phyloP scores from a whole-genome alignment of 257 asterid species.

The Buddleja alternifolia region DNA sequence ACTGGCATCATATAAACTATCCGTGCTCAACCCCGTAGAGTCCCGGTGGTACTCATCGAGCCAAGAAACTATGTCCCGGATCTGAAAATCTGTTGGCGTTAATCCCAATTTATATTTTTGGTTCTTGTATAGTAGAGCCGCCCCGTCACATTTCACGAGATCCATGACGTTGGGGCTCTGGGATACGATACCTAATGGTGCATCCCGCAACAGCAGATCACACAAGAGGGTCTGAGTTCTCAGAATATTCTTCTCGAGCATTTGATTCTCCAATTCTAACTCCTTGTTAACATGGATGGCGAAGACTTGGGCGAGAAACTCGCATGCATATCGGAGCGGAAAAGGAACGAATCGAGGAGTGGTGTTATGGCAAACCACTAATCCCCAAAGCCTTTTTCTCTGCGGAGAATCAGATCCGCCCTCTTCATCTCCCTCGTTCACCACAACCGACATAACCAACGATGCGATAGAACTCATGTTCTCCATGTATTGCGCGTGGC shows the following conservation, averaged over 20 bases:
- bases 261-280: slow-evolving; percentile 76
- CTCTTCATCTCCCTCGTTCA: slow-evolving; percentile 82
- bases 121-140: slow-evolving; percentile 60
- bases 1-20: slow-evolving; percentile 88
- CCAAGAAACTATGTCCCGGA: slow-evolving; percentile 84
- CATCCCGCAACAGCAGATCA: slow-evolving; percentile 87
- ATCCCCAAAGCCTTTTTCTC: slow-evolving; percentile 89
- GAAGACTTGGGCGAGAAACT: slow-evolving; percentile 90
- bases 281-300: slow-evolving; percentile 92
- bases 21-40: slow-evolving; percentile 89
- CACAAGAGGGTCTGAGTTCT: slow-evolving; percentile 87
- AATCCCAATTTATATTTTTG: slow-evolving; percentile 60
- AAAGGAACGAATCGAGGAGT: slow-evolving; percentile 94
- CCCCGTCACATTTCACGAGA: slow-evolving; percentile 88
- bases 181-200: slow-evolving; percentile 85
- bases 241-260: slow-evolving; percentile 82
- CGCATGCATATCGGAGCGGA: slow-evolving; percentile 95
- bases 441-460: slow-evolving; percentile 89
- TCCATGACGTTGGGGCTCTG: slow-evolving; percentile 91
- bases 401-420: slow-evolving; percentile 48
- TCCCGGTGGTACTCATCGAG: slow-evolving; percentile 81
- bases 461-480: slow-evolving; percentile 94
- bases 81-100: slow-evolving; percentile 70
- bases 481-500: slow-evolving; percentile 94
- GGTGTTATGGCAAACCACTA: slow-evolving; percentile 92